Base-by-base conservation (phyloP, 129 eudicot genomes). In the Apium graveolens region DNA sequence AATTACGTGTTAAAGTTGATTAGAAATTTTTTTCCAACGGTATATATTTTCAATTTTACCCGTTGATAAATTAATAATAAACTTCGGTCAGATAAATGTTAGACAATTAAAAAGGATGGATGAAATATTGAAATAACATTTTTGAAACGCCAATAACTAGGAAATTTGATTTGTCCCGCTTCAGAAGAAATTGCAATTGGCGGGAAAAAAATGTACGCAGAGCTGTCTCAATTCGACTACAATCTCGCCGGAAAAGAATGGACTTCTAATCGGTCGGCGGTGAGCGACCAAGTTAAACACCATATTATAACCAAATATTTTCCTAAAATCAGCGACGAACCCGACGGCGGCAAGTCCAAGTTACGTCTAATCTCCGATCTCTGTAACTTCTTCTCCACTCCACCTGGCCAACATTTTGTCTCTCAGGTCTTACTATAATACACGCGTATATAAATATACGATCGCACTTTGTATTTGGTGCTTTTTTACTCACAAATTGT, bases 361-460 rank as follows among this genome's bases (percentile, higher is more conserved):
- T 41, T 81, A 73, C 79, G 31, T 1, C 92, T 95, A 76, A 86
- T 88, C 20, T 83, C 91, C 21, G 81, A 82, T 53, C 97, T 95
- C 32, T 83, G 70, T 75, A 75, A 76, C 21, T 90, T 95, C 88
- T 91, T 91, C 84, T 78, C 87, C 12, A 70, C 85, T 77, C 83
- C 86, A 31, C 72, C 77, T 0, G 93, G 88, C 18, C 72, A 86
- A 75, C 75, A 83, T 16, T 69, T 91, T 69, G 76, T 90, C 82
- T 84, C 88, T 20, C 96, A 95, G 96, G 98, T 91, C 37, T 49
- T 42, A 46, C 35, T 60, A 2, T 60, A 8, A 60, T 60, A 18
- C 18, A 46, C 4, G 4, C 16, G 17, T 46, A 20, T 46, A 46
- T 46, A 8, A 17, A 4, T 29, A 65, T 29, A 11, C 6, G 4